A percentile compares a stretch with the other conserved stretches of the same genome.
phyloP scores from a whole-genome alignment of 192 early-diverging fungal species.

The Cetraspora pellucida region DNA sequence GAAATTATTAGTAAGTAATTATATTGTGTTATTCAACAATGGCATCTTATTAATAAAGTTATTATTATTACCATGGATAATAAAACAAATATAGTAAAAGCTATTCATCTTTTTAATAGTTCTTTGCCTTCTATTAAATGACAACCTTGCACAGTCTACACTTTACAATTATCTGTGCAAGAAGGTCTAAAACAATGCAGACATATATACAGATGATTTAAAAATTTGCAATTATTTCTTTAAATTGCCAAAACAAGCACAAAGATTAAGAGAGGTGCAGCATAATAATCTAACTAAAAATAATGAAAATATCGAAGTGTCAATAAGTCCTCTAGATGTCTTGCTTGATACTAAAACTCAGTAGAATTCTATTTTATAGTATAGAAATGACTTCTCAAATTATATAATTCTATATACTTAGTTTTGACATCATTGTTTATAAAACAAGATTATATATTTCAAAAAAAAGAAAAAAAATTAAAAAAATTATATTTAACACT shows the following conservation, averaged over 20 bases:
- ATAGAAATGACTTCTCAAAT: too few relatives aligned
- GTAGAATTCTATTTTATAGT: too few relatives aligned
- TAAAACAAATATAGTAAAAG: not conserved
- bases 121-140: not conserved
- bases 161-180: not conserved
- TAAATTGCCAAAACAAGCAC: not conserved
- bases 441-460: too few relatives aligned
- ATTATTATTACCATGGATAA: not conserved
- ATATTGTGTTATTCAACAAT: not conserved
- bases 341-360: too few relatives aligned
- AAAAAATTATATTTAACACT: too few relatives aligned
- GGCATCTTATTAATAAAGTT: not conserved
- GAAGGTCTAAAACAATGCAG: slow-evolving; percentile 1
- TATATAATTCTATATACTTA: too few relatives aligned
- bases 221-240: not conserved
- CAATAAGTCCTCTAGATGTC: too few relatives aligned
- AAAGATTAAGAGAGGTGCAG: not conserved
- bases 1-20: not conserved
- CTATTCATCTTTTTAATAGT: not conserved
- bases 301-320: too few relatives aligned
- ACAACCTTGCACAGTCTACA: not conserved
- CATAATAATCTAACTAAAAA: too few relatives aligned
- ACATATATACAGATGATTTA: not conserved
- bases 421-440: too few relatives aligned
- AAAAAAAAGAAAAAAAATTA: too few relatives aligned